Base-by-base conservation (phyloP, 2,329 filamentous ascomycete species). In the Pyrenophora teres region DNA sequence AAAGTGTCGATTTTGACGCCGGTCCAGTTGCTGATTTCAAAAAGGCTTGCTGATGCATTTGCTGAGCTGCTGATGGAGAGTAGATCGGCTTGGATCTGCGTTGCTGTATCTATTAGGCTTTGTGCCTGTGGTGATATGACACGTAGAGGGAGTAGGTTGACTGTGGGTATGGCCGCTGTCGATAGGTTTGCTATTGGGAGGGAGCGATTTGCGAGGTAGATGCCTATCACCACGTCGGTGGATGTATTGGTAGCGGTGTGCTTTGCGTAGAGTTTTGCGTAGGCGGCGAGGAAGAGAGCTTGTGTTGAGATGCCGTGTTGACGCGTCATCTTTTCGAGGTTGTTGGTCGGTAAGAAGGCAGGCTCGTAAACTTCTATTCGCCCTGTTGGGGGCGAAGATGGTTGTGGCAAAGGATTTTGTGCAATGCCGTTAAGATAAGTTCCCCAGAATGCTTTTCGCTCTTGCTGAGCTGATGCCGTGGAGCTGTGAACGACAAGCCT, bases 151-250 rank as follows among this genome's bases (percentile, higher is more conserved):
- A 96, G 80, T 3, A 97, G 79, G 59, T 89, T 92, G 16, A 97
- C 79, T 0, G 90, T 94, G 0, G 92, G 92, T 27, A 84, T 86
- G 0, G 81, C 61, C 2, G 83, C 75, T 0, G 77, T 68, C 2
- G 82, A 75, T 1, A 85, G 68, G 3, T 80, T 75, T 3, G 80
- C 75, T 7, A 80, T 72, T 18, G 77, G 75, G 9, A 82, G 77
- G 0, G 81, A 80, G 44, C 91, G 83, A 69, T 95, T 96, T 36
- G 91, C 89, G 7, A 96, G 82, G 70, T 96, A 97, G 18, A 96
- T 74, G 2, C 92, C 92, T 43, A 96, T 80, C 0, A 90, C 74
- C 1, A 89, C 72, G 33, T 83, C 77, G 5, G 65, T 32, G 5
- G 46, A 52, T 4, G 46, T 18, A 1, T 44, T 21, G 2, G 52